Conservation (phyloP, 2,329 filamentous ascomycete genomes). For the Aspergillus aculeatus region DNA sequence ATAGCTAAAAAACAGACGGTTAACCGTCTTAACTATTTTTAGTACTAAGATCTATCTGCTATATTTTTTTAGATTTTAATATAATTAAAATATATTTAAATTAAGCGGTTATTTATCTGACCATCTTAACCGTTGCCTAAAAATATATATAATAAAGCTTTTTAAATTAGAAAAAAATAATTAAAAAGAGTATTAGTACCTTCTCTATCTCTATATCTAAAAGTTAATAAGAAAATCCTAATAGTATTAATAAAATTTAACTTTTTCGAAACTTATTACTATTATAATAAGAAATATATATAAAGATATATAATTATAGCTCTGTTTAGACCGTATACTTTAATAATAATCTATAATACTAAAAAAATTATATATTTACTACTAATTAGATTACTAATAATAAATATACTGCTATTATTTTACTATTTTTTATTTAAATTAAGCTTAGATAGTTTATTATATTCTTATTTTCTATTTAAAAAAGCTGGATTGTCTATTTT, state of each 20-base stretch:
- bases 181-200: not conserved
- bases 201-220: no score
- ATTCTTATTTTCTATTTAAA: not conserved
- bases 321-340: no score
- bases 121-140: not conserved
- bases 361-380: not conserved
- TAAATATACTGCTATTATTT: not conserved
- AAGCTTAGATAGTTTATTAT: not conserved
- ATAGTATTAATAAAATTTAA: not conserved
- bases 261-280: no score
- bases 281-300: no score
- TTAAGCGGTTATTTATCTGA: not conserved
- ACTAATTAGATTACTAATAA: not conserved
- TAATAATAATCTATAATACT: not conserved
- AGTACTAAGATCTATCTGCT: not conserved
- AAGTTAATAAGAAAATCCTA: not conserved
- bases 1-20: slow-evolving; percentile 1
- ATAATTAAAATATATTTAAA: no score
- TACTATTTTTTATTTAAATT: not conserved
- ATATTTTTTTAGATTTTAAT: not conserved
- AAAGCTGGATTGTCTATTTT: not conserved
- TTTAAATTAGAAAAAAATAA: not conserved
- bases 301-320: no score
- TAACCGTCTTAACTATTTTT: not conserved
- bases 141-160: not conserved